These are phyloP conservation scores for Venturia nashicola DNA, from an alignment of 2,329 filamentous ascomycete genomes.

Conservation along the genomic window DNA sequence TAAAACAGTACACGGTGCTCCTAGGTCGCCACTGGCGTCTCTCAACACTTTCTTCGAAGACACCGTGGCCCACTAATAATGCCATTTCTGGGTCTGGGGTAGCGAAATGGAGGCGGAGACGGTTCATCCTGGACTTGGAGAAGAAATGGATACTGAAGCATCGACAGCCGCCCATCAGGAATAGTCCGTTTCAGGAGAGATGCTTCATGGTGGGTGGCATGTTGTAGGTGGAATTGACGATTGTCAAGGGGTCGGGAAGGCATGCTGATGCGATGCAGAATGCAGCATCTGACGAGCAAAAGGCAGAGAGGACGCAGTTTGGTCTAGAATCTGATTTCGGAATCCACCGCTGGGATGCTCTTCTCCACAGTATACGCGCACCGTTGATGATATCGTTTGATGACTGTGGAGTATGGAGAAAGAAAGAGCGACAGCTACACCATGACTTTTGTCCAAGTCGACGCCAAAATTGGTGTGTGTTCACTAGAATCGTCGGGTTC, in stretches of 20 bases:
- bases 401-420: neutral
- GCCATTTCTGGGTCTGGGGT: slow-evolving; percentile 1
- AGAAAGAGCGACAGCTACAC: neutral
- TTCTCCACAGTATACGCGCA: neutral
- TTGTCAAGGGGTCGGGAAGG: neutral
- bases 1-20: neutral
- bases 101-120: neutral
- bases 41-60: neutral
- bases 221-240: neutral
- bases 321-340: neutral
- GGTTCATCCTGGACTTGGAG: neutral
- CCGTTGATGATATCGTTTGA: neutral
- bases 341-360: neutral
- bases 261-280: neutral
- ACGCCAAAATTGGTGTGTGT: neutral
- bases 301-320: neutral
- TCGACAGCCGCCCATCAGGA: neutral
- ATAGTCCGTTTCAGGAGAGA: neutral
- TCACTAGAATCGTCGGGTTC: neutral
- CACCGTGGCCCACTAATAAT: neutral
- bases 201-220: neutral
- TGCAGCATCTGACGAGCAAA: neutral
- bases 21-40: neutral
- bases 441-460: neutral
- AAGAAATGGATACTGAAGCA: neutral